Conservation (phyloP, 164 flowering plant species). For the Amborella trichopoda region DNA sequence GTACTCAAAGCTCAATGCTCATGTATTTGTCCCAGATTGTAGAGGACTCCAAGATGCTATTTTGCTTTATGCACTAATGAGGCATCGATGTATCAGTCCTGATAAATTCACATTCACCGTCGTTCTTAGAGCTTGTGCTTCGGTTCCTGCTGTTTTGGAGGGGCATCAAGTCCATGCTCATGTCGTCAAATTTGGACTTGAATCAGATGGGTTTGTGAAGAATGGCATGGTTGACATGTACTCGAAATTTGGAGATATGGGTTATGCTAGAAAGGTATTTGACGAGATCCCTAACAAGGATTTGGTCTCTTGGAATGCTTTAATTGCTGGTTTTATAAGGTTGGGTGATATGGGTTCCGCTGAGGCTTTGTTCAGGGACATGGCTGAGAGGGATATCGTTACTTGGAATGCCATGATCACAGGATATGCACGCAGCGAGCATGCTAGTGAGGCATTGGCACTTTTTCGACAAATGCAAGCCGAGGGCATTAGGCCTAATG, state of each 20-base stretch:
- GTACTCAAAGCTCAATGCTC: slow-evolving; percentile 2
- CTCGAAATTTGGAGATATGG: slow-evolving; percentile 15
- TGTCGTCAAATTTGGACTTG: slow-evolving; percentile 12
- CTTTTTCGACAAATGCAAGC: slow-evolving; percentile 30
- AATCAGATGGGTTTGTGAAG: slow-evolving; percentile 12
- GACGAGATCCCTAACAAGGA: slow-evolving; percentile 22
- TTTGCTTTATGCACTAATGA: slow-evolving; percentile 6
- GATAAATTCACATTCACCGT: slow-evolving; percentile 10
- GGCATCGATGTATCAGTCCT: slow-evolving; percentile 5
- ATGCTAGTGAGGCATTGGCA: slow-evolving; percentile 27
- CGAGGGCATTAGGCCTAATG: slow-evolving; percentile 21
- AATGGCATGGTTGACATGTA: slow-evolving; percentile 22
- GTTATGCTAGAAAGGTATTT: slow-evolving; percentile 16
- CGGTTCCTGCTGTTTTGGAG: slow-evolving; percentile 4
- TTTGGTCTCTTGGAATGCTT: slow-evolving; percentile 36
- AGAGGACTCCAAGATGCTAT: slow-evolving; percentile 3
- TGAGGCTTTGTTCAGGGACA: slow-evolving; percentile 8
- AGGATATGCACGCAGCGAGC: slow-evolving; percentile 32
- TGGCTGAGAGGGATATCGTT: slow-evolving; percentile 12
- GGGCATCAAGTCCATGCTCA: slow-evolving; percentile 9
- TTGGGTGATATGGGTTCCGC: slow-evolving; percentile 8
- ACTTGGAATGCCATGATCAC: slow-evolving; percentile 29
- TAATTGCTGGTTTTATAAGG: slow-evolving; percentile 10
- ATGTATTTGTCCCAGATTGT: no score
- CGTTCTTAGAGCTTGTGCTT: slow-evolving; percentile 7